Base-by-base conservation (phyloP, 805 yeast genomes). In the Metschnikowia henanensis region DNA sequence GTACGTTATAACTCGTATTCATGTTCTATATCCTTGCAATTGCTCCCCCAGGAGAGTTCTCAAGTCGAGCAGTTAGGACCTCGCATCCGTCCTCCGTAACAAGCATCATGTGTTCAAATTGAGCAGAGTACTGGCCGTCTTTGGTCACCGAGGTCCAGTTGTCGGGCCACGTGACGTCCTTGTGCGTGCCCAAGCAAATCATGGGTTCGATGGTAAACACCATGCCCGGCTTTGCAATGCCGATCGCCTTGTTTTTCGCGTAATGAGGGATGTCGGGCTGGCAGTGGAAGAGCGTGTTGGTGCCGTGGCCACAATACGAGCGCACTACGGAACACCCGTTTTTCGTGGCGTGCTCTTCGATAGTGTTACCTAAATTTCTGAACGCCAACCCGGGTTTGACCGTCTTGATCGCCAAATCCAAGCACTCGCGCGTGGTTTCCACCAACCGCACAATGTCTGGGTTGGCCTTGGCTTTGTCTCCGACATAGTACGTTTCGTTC, bases 171-270 rank as follows among this genome's bases (percentile, higher is more conserved):
- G 82, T 73, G 46, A 77, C 66, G 65, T 91, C 98, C 59, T 79
- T 79, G 70, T 79, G 84, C 0, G 84, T 70, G 7, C 99, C 99
- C 52, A 82, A 71, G 61, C 88, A 86, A 54, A 94, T 79, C 99
- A 94, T 94, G 35, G 99, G 99, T 68, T 94, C 99, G 45, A 94
- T 88, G 18, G 99, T 94, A 73, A 94, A 94, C 12, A 87, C 89
- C 84, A 91, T 87, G 18, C 99, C 99, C 18, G 96, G 92, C 63
- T 88, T 88, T 72, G 94, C 91, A 35, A 88, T 82, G 46, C 99
- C 99, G 36, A 91, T 76, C 6, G 96, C 87, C 70, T 92, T 92
- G 70, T 91, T 94, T 56, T 82, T 84, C 18, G 94, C 95, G 61
- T 94, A 94, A 65, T 94, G 99, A 2, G 97, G 96, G 42, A 94